Base-by-base conservation (phyloP, 257 asterid species). In the Henckelia pumila region DNA sequence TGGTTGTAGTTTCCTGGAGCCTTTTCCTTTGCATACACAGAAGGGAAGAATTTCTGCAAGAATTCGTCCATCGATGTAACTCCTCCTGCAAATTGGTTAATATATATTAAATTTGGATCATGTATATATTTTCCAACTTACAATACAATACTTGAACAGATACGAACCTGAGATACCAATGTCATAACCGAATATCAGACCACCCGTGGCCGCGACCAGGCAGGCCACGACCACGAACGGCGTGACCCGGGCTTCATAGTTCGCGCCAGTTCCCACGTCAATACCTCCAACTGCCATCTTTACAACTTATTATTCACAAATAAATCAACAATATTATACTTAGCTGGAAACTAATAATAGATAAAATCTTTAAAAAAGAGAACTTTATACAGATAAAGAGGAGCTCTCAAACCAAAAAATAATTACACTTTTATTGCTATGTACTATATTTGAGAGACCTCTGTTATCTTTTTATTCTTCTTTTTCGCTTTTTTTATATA, bases 31-130 rank as follows among this genome's bases (percentile, higher is more conserved):
- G n/a, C 49, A 62, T 80, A 80, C 8, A 86, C 88, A 0, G 40
- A 13, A 0, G 94, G 88, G 66, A 86, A 86, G 83, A 86, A 86
- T 57, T 78, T 80, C 35, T 24, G 2, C 71, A 86, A 65, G 74
- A 86, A 86, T 60, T 82, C 88, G 47, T 82, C 83, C 94, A 86
- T 86, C 7, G 94, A 82, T 44, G 90, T 86, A 0, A 86, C 94
- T 17, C 90, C 94, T 25, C 93, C 93, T 85, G 76, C 70, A 35
- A 35, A 8, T 8, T 35, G 44, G 44, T n/a, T n/a, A n/a, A n/a
- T n/a, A n/a, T n/a, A n/a, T n/a, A n/a, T n/a, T n/a, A n/a, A n/a
- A n/a, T n/a, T n/a, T n/a, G n/a, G n/a, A n/a, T n/a, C n/a, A n/a
- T n/a, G n/a, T n/a, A n/a, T n/a, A n/a, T n/a, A n/a, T n/a, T n/a